These are phyloP conservation scores for Calamus simplicifolius DNA, from an alignment of 176 grass and related monocot genomes.

Conservation along the genomic window DNA sequence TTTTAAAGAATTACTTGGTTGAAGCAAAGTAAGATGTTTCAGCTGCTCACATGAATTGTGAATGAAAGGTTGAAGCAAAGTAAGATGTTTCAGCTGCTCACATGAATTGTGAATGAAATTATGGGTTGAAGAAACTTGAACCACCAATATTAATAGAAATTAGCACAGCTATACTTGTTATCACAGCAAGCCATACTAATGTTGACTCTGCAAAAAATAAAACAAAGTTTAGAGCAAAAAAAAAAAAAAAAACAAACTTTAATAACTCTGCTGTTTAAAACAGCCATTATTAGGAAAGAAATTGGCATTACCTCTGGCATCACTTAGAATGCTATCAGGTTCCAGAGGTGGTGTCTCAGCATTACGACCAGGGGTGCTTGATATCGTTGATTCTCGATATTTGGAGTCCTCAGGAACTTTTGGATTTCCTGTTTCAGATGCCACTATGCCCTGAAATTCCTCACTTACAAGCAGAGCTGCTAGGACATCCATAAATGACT, in stretches of 20 bases:
- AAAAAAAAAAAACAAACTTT: no score
- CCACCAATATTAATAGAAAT: constrained; percentile 58
- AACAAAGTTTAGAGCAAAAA: no score
- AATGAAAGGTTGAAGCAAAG: not conserved
- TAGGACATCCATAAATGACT: constrained; percentile 86
- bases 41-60: not conserved
- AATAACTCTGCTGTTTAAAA: no score
- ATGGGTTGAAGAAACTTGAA: constrained; percentile 89
- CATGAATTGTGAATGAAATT: not conserved
- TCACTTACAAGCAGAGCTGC: constrained; percentile 92
- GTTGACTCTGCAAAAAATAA: constrained; percentile 42
- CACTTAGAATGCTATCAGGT: constrained; percentile 23
- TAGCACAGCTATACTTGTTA: constrained; percentile 54
- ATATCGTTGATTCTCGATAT: constrained; percentile 7
- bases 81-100: not conserved
- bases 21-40: no score
- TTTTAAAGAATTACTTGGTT: constrained; percentile 15
- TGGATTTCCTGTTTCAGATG: constrained; percentile 42
- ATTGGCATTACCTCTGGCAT: constrained; percentile 31
- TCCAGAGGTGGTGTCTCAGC: not conserved
- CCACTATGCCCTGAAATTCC: constrained; percentile 95
- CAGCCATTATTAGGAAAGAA: not conserved
- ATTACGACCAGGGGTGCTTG: not conserved
- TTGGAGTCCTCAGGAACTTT: constrained; percentile 26
- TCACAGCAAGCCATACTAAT: constrained; percentile 66